Evolutionary conservation across 176 grass and related monocot species (phyloP).

Genomic region (Aegilops tauschii): DNA sequence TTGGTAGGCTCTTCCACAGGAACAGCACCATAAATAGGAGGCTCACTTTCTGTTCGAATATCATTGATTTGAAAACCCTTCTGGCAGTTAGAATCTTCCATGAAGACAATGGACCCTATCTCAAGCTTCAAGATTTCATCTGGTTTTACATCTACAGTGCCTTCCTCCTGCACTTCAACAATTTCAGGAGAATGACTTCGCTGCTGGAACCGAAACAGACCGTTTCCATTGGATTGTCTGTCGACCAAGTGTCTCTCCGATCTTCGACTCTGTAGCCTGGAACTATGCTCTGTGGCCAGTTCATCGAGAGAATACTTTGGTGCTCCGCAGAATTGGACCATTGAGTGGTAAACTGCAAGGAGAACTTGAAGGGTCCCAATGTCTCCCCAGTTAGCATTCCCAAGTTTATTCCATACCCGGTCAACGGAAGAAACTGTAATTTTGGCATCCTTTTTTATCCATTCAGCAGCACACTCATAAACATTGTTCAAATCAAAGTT

Average conservation of each 20-base stretch:
- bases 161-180: slow-evolving; percentile 77
- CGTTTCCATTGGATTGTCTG: slow-evolving; percentile 68
- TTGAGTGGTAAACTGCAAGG: slow-evolving; percentile 79
- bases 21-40: slow-evolving; percentile 69
- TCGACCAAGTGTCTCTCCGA: slow-evolving; percentile 86
- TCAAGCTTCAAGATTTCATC: slow-evolving; percentile 81
- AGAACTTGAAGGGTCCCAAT: slow-evolving; percentile 89
- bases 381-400: slow-evolving; percentile 97
- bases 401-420: slow-evolving; percentile 94
- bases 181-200: slow-evolving; percentile 88
- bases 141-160: slow-evolving; percentile 49
- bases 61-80: slow-evolving; percentile 80
- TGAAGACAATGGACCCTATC: slow-evolving; percentile 70
- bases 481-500: slow-evolving; percentile 79
- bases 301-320: slow-evolving; percentile 83
- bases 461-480: slow-evolving; percentile 83
- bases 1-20: slow-evolving; percentile 66
- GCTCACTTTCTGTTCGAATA: slow-evolving; percentile 62
- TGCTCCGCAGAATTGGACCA: slow-evolving; percentile 76
- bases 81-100: slow-evolving; percentile 67
- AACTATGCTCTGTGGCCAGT: slow-evolving; percentile 80
- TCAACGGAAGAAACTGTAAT: slow-evolving; percentile 83
- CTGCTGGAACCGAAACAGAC: slow-evolving; percentile 70
- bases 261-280: slow-evolving; percentile 80
- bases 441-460: slow-evolving; percentile 76